Evolutionary conservation across 495 filamentous ascomycete genomes (phyloP).

Genomic region (Chaetomium fimeti): DNA sequence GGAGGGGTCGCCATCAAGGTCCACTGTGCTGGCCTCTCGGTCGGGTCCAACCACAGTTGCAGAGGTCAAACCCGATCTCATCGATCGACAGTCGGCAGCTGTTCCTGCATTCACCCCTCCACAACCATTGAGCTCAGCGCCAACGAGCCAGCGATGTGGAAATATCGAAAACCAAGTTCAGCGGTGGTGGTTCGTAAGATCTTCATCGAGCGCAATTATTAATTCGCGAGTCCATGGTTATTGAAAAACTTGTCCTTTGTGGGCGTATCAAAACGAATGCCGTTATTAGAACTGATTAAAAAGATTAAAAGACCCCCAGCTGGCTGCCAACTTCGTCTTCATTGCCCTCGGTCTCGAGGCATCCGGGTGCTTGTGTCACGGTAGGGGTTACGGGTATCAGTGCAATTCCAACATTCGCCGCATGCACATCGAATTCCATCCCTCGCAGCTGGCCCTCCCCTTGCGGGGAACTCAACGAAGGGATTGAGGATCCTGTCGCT

Average conservation of each 20-base stretch:
- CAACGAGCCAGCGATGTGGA: no score
- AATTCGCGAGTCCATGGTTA: no score
- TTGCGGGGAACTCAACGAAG: no score
- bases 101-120: conserved; percentile 8
- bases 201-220: not conserved
- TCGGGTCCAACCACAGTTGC: not conserved
- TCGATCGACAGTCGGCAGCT: not conserved
- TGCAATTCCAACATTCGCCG: no score
- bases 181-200: not conserved
- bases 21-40: not conserved
- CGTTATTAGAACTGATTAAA: not conserved
- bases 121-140: conserved; percentile 5
- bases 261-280: not conserved
- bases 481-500: no score
- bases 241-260: not conserved
- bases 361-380: no score
- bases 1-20: not conserved
- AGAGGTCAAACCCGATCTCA: not conserved
- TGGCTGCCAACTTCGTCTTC: no score
- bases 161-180: not conserved
- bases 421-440: no score
- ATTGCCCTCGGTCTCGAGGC: no score
- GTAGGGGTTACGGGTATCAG: no score
- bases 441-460: no score
- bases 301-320: not conserved